Base-by-base conservation (phyloP, 345 rosid species). In the Euphorbia peplus region DNA sequence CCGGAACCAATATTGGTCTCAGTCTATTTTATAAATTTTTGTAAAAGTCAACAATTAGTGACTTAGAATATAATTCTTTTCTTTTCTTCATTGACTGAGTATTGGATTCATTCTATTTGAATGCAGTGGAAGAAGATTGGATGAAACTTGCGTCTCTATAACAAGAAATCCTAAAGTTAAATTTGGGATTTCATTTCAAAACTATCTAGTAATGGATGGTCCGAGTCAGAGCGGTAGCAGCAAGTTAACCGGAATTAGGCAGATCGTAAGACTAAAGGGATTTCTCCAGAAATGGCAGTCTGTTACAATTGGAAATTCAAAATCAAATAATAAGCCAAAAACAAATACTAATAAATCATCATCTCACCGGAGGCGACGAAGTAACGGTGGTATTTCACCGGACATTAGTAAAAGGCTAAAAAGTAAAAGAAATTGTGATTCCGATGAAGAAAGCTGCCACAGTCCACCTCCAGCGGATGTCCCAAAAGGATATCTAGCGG, bases 261-360 rank as follows among this genome's bases (percentile, higher is more conserved):
- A 89, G 86, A 90, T 95, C 18, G 91, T 88, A 53, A 78, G 84
- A 82, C 84, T 91, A 4, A 95, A 90, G 79, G 97, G 87, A 76
- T 75, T 95, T 64, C 80, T 95, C 73, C 91, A 89, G n/a, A 91
- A 86, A 81, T 95, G 99, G 97, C 97, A 89, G 74, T 76, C 88
- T 54, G 89, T 90, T 26, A 77, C 97, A 1, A 63, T 88, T 60
- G 84, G 81, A 12, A 44, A 44, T 15, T 58, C 87, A 7, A 86
- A 71, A 57, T 14, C 81, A n/a, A 74, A 70, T 35, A 64, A 24
- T 12, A 44, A 44, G 14, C 50, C n/a, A n/a, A n/a, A n/a, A n/a
- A n/a, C n/a, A n/a, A n/a, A n/a, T n/a, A n/a, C n/a, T n/a, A n/a
- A n/a, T n/a, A n/a, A n/a, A n/a, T n/a, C n/a, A n/a, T n/a, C n/a